Conservation (phyloP, 139 green algal species). For the Chlorella sp. region DNA sequence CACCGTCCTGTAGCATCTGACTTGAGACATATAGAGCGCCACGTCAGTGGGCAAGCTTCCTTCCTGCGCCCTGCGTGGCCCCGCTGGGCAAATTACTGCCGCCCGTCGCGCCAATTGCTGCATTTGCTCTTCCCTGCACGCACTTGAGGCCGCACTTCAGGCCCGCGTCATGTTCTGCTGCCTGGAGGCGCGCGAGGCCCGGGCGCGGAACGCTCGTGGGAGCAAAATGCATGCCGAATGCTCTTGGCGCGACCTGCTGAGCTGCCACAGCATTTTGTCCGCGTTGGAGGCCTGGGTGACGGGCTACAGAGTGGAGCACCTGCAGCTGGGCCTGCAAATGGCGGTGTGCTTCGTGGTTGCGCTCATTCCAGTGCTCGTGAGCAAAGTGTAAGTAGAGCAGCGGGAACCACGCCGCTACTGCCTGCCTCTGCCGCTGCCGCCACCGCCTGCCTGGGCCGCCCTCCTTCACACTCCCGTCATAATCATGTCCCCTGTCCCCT, state of each 20-base stretch:
- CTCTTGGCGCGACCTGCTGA: background rate
- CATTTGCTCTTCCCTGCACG: background rate
- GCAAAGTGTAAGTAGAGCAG: background rate
- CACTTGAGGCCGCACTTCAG: background rate
- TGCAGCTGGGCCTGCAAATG: constrained; percentile 11
- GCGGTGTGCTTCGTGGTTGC: background rate
- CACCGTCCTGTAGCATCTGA: too few species aligned
- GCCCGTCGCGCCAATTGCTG: too few species aligned
- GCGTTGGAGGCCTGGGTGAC: constrained; percentile 12
- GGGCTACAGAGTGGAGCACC: constrained; percentile 30
- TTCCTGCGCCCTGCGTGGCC: too few species aligned
- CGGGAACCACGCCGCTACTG: background rate
- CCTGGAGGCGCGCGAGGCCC: too few species aligned
- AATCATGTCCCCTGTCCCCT: background rate
- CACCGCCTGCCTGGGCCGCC: background rate
- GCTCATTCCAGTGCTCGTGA: constrained; percentile 6
- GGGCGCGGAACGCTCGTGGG: background rate
- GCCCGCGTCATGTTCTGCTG: background rate
- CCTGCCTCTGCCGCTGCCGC: background rate
- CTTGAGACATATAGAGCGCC: too few species aligned
- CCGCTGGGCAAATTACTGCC: too few species aligned
- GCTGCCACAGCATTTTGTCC: background rate
- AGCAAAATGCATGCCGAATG: background rate
- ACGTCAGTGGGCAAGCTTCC: too few species aligned
- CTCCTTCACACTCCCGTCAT: too few species aligned